Evolutionary conservation across 345 rosid genomes (phyloP), one percentile per base, ranked within the genome.

Genomic region (Murraya koenigii): DNA sequence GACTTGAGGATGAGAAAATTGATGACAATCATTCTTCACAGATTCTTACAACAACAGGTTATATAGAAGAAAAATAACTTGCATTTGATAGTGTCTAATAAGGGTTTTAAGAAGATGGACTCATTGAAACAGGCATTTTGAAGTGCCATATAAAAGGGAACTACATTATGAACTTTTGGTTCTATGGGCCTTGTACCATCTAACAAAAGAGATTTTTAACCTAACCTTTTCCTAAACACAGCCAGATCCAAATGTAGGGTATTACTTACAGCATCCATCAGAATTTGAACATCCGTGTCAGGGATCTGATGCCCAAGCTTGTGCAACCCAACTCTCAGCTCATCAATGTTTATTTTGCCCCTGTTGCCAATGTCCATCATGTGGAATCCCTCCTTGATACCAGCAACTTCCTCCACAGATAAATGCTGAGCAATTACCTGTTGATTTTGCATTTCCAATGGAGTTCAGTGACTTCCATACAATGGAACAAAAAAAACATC

Each of bases 361-460:
- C 86, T 93, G 69, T 88, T 88, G 78, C 60, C 79, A 30, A 89
- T 89, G 81, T 97, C 99, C 97, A 97, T 92, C 75, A 85, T 32
- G 83, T 88, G 88, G 81, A 97, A 97, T 32, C 91, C 94, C 67
- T 94, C 98, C 86, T 84, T 93, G 87, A 97, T 85, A 83, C 95
- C 98, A 8, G 98, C 97, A 39, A 89, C 97, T 86, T 97, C 99
- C 85, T 97, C 98, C 56, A 88, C 92, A 0, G 98, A 91, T 81
- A 97, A 86, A 86, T 92, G 97, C 88, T 97, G 94, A 47, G 99
- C 99, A 77, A 97, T 85, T 65, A 94, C 97, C 99, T 96, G 75
- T 66, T 75, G 26, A 80, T 44, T 62, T 65, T 63, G 60, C 66
- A 25, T 69, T 62, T 59, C 17, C 33, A 1, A 56, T 8, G 0